phyloP scores from a whole-genome alignment of 345 rosid genomes.

The Gossypium australe region DNA sequence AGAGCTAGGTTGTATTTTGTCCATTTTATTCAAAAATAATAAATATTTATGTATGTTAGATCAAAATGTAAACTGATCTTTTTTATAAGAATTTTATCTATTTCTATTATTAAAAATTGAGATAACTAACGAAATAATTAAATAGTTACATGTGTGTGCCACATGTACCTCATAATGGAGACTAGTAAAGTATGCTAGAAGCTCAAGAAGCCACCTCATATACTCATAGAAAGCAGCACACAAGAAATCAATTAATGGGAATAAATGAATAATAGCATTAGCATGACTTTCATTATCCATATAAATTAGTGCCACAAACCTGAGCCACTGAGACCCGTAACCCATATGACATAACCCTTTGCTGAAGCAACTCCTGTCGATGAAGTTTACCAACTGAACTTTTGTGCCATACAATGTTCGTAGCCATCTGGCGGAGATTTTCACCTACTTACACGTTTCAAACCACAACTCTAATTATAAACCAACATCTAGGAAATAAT shows the following conservation, averaged over 20 bases:
- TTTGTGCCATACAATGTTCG: slow-evolving; percentile 66
- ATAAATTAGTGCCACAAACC: slow-evolving; percentile 33
- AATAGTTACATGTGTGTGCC: too few relatives aligned
- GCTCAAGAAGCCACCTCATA: background rate
- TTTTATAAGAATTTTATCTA: background rate
- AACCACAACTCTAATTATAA: slow-evolving; percentile 11
- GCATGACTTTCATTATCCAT: background rate
- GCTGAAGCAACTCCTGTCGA: slow-evolving; percentile 56
- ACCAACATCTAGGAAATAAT: too few relatives aligned
- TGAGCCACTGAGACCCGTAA: slow-evolving; percentile 85
- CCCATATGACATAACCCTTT: slow-evolving; percentile 77
- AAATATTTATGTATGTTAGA: too few relatives aligned
- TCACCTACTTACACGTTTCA: slow-evolving; percentile 43
- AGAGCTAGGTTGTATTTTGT: too few relatives aligned
- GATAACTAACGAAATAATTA: too few relatives aligned
- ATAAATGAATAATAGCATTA: background rate
- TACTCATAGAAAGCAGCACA: background rate
- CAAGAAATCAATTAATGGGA: background rate
- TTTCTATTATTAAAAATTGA: background rate
- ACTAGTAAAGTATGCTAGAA: background rate
- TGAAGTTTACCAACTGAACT: slow-evolving; percentile 50
- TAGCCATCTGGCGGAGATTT: slow-evolving; percentile 13
- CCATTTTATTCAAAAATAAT: too few relatives aligned
- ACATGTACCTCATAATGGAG: background rate
- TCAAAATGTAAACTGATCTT: too few relatives aligned